Conservation (phyloP, 306 rosid genomes). For the Bauhinia variegata region DNA sequence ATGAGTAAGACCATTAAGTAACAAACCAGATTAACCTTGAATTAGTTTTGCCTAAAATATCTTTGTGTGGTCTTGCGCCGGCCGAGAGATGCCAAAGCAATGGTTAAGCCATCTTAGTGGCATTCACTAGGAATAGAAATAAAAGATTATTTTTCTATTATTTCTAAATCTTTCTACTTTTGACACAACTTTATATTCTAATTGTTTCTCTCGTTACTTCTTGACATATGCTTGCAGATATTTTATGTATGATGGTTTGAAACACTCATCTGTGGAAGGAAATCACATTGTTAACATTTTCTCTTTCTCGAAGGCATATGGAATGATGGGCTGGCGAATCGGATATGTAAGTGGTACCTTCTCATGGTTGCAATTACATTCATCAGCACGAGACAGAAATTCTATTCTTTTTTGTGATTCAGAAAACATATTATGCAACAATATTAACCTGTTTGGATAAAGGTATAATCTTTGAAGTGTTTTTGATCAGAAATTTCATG, state of each 20-base stretch:
- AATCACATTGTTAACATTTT: constrained; percentile 84
- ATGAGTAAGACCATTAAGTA: constrained; percentile 59
- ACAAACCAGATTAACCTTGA: neutral
- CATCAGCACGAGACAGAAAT: neutral
- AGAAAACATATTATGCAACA: constrained; percentile 15
- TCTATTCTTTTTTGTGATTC: constrained; percentile 3
- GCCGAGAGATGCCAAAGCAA: constrained; percentile 2
- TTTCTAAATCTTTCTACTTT: neutral
- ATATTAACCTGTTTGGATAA: neutral
- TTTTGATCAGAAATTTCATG: neutral
- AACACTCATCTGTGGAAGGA: constrained; percentile 87
- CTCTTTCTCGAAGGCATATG: constrained; percentile 95
- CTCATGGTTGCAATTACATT: constrained; percentile 12
- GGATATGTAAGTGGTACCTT: constrained; percentile 75
- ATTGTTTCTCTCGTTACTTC: neutral
- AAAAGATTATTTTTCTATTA: neutral
- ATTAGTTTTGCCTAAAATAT: neutral
- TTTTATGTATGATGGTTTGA: constrained; percentile 86
- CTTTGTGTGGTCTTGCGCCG: neutral
- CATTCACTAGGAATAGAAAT: neutral
- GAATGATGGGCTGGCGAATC: constrained; percentile 99
- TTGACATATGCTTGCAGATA: constrained; percentile 58
- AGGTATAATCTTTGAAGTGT: neutral
- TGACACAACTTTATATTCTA: constrained; percentile 4
- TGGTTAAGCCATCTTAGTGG: neutral